Evolutionary conservation across 345 rosid species (phyloP), one percentile per base, ranked within the genome.

Genomic region (Limnanthes douglasii): DNA sequence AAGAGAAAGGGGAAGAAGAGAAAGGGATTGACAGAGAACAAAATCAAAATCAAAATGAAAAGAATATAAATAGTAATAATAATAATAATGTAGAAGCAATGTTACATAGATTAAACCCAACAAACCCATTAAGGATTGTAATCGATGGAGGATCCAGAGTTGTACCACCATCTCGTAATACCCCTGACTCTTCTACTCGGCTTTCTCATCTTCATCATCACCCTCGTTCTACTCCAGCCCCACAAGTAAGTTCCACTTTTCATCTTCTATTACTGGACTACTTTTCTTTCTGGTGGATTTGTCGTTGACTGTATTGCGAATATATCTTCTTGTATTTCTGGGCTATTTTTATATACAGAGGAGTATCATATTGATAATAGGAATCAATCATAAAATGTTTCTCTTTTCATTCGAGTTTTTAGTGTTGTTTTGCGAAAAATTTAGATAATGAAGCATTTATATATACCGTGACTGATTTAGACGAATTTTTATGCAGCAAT

Each of bases 191-290:
- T 41, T 8, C 39, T 31, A 14, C 14, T 22, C 45, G 13, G 3
- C 52, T 30, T 8, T 57, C 64, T 25, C 39, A 52, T 11, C 30
- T 10, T 28, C 41, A 31, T 24, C 60, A 62, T 18, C 75, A 66
- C 32, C 61, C 95, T 59, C 90, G 94, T 21, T 76, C 93, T 39
- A 68, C 74, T 2, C 95, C 83, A 21, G 73, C 90, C 42, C 72
- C 84, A 27, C 88, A 74, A 53, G 98, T 84, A 65, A 52, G 69
- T 37, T 29, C 12, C 41, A 37, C 5, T 22, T 50, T 11, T 21
- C 3, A 3, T 4, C 4, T n/a, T n/a, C n/a, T n/a, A n/a, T n/a
- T n/a, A n/a, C n/a, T n/a, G 22, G 21, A 28, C 15, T 52, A 24
- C 1, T 8, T 41, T 17, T 39, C 37, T 8, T 48, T 48, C 21